Conservation (phyloP, 257 asterid species). For the Plectranthus barbatus region DNA sequence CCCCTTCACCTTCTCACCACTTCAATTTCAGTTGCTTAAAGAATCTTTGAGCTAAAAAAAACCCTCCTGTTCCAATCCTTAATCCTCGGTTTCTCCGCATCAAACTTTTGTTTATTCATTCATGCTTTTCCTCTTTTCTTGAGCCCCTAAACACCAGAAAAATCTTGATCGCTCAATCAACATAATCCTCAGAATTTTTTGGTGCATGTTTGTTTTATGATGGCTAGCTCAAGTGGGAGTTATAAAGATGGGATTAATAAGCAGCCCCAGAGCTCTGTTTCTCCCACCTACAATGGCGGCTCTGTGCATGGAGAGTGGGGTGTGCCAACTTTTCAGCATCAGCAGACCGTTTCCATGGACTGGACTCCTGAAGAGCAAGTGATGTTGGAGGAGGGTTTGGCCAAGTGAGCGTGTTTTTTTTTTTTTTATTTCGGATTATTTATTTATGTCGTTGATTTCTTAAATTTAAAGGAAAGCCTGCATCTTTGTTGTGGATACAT, state of each 20-base stretch:
- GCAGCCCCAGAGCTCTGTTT: constrained; percentile 21
- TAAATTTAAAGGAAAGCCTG: neutral
- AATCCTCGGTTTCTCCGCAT: constrained; percentile 18
- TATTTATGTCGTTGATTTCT: too few relatives aligned
- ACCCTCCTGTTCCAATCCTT: constrained; percentile 17
- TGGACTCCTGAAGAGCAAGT: constrained; percentile 87
- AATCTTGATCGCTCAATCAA: neutral
- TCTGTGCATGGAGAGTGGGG: constrained; percentile 55
- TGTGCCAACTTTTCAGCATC: constrained; percentile 60
- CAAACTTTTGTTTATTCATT: neutral
- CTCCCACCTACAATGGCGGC: constrained; percentile 28
- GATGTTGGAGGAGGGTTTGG: constrained; percentile 54
- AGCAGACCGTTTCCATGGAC: constrained; percentile 71
- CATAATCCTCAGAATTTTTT: neutral
- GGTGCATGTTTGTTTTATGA: constrained; percentile 26
- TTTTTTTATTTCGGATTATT: too few relatives aligned
- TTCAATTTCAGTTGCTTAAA: constrained; percentile 14
- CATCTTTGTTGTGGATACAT: neutral
- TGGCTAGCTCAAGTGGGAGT: constrained; percentile 42
- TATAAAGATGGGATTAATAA: constrained; percentile 22
- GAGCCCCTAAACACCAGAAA: constrained; percentile 2
- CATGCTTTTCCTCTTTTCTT: neutral
- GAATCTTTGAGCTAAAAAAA: constrained; percentile 16
- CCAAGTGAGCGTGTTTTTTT: constrained; percentile 37
- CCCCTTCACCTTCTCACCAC: constrained; percentile 16